A percentile compares a stretch with the other conserved stretches of the same genome.
These are phyloP conservation scores for Staphylotrichum longicolle DNA, from an alignment of 495 filamentous ascomycete species.

Conservation along the genomic window DNA sequence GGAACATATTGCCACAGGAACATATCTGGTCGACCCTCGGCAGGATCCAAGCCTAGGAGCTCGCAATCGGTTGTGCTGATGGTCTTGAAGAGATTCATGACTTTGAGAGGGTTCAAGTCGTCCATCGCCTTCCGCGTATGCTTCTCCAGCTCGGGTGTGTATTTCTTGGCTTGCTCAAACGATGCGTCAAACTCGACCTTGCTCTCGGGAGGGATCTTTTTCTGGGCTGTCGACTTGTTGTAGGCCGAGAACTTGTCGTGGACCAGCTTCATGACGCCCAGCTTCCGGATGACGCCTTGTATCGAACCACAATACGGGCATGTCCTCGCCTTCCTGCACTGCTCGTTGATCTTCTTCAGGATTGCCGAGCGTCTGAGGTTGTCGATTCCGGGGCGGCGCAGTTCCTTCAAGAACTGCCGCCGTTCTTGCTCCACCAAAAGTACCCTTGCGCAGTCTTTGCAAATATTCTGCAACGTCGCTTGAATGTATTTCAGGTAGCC, in stretches of 20 bases:
- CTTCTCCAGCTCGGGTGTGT: constrained; percentile 80
- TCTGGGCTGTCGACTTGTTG: constrained; percentile 79
- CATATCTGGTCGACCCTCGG: constrained; percentile 89
- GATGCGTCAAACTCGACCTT: constrained; percentile 82
- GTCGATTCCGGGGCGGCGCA: constrained; percentile 80
- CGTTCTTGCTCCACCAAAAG: constrained; percentile 75
- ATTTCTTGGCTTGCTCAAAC: constrained; percentile 70
- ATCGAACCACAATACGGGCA: constrained; percentile 74
- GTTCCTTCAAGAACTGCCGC: constrained; percentile 66
- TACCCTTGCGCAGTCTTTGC: constrained; percentile 80
- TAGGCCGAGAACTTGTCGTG: constrained; percentile 88
- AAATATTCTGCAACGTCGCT: constrained; percentile 85
- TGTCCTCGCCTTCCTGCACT: constrained; percentile 77
- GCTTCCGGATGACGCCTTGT: constrained; percentile 88
- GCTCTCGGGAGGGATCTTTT: constrained; percentile 73
- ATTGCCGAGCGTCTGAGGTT: constrained; percentile 76
- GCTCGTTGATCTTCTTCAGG: constrained; percentile 80
- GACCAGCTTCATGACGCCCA: constrained; percentile 82
- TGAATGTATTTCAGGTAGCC: constrained; percentile 92
- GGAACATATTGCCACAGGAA: constrained; percentile 97
- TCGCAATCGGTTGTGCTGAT: constrained; percentile 87
- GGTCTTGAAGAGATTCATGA: constrained; percentile 84
- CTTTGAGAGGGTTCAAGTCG: constrained; percentile 85
- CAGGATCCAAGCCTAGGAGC: constrained; percentile 80
- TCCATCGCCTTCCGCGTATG: constrained; percentile 88